Conservation (phyloP, 805 yeast genomes). For the Wickerhamiella occidentalis region DNA sequence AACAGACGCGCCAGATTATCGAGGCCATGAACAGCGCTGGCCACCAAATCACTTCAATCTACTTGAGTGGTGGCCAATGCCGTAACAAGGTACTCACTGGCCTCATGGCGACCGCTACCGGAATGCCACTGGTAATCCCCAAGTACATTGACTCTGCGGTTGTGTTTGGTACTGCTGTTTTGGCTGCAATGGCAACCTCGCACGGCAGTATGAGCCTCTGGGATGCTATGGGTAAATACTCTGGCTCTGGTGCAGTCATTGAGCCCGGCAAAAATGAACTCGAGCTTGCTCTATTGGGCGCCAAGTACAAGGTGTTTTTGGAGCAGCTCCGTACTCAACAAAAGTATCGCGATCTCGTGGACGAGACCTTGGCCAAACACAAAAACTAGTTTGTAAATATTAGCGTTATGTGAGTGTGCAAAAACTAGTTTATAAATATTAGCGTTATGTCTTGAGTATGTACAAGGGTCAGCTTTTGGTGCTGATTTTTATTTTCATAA, state of each 20-base stretch:
- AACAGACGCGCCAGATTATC: slow-evolving; percentile 91
- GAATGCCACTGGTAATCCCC: slow-evolving; percentile 83
- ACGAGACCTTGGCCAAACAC: neutral
- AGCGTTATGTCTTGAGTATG: too few relatives aligned
- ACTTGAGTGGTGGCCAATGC: slow-evolving; percentile 95
- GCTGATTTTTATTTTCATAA: neutral
- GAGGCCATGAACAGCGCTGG: slow-evolving; percentile 75
- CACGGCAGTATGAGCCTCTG: slow-evolving; percentile 44
- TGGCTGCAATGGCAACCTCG: slow-evolving; percentile 89
- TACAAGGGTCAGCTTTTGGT: neutral
- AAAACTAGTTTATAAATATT: too few relatives aligned
- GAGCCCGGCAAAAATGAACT: slow-evolving; percentile 50
- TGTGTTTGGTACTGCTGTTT: slow-evolving; percentile 86
- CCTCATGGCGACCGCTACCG: slow-evolving; percentile 84
- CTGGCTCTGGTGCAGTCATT: slow-evolving; percentile 74
- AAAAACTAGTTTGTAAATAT: too few relatives aligned
- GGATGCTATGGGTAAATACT: slow-evolving; percentile 74
- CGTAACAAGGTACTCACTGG: slow-evolving; percentile 82
- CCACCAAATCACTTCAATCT: slow-evolving; percentile 60
- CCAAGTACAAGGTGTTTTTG: slow-evolving; percentile 73
- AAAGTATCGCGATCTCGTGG: slow-evolving; percentile 56
- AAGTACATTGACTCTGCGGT: slow-evolving; percentile 94
- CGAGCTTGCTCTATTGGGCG: slow-evolving; percentile 38
- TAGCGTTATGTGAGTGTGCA: too few relatives aligned
- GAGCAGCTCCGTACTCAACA: slow-evolving; percentile 80